Evolutionary conservation across 228 moss, liverwort and hornwort species (phyloP).

Genomic region (Sphagnum fallax): DNA sequence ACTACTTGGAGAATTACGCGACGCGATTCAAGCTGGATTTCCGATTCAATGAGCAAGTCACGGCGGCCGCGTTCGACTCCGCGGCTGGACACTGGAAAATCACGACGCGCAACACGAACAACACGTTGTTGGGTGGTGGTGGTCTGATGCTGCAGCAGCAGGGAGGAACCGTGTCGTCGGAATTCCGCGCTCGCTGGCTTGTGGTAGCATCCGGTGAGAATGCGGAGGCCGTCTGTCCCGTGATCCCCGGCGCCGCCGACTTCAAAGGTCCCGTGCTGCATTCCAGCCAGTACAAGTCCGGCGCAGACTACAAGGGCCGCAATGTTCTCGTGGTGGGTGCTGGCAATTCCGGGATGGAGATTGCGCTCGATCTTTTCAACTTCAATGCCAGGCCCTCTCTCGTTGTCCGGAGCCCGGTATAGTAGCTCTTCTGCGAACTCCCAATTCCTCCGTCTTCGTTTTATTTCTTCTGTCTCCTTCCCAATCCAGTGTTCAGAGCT

Average conservation of each 20-base stretch:
- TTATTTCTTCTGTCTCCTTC: no score
- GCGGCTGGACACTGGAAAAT: not conserved
- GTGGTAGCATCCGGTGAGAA: constrained; percentile 72
- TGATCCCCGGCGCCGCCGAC: constrained; percentile 6
- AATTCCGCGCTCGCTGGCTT: constrained; percentile 32
- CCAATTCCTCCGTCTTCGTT: no score
- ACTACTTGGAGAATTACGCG: constrained; percentile 46
- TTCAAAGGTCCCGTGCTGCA: constrained; percentile 24
- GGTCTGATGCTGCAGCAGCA: no score
- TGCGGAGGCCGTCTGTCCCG: constrained; percentile 38
- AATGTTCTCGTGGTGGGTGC: constrained; percentile 55
- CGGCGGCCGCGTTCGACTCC: constrained; percentile 5
- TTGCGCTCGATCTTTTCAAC: constrained; percentile 57
- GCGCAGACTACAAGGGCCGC: constrained; percentile 15
- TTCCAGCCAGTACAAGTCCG: constrained; percentile 40
- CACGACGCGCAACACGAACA: constrained; percentile 5
- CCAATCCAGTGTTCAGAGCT: no score
- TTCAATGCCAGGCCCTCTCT: constrained; percentile 40
- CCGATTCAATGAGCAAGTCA: constrained; percentile 30
- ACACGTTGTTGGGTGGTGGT: not conserved
- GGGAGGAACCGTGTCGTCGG: no score
- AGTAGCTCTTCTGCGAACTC: not conserved
- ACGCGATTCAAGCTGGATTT: constrained; percentile 29
- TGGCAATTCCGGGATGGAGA: constrained; percentile 68
- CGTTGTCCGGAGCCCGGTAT: constrained; percentile 48